These are phyloP conservation scores for Primulina huaijiensis DNA, from an alignment of 257 asterid genomes.

Conservation along the genomic window DNA sequence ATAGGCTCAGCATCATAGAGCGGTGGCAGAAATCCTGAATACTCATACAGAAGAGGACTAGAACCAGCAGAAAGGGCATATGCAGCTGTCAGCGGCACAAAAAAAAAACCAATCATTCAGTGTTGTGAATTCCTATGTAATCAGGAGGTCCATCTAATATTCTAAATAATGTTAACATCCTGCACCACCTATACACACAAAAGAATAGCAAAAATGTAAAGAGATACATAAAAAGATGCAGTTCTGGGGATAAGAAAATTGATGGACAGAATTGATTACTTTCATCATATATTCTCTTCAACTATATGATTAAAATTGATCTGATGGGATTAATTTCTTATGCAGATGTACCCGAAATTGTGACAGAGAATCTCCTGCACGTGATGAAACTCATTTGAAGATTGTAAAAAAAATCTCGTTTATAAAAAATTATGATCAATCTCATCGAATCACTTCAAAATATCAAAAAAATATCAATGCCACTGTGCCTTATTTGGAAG, in stretches of 20 bases:
- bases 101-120: constrained; percentile 65
- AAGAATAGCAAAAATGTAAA: constrained; percentile 13
- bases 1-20: constrained; percentile 42
- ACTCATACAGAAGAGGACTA: constrained; percentile 49
- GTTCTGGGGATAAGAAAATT: not conserved
- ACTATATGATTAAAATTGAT: too few species aligned
- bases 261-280: too few species aligned
- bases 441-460: not conserved
- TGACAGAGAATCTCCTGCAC: constrained; percentile 19
- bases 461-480: constrained; percentile 21
- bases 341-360: constrained; percentile 16
- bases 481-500: constrained; percentile 24
- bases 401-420: not conserved
- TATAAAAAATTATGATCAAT: not conserved
- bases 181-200: constrained; percentile 9
- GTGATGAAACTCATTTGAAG: constrained; percentile 17
- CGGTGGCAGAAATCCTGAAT: constrained; percentile 34
- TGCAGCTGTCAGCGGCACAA: constrained; percentile 54
- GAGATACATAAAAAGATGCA: not conserved
- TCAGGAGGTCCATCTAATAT: constrained; percentile 21
- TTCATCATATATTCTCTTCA: constrained; percentile 16
- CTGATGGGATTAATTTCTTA: constrained; percentile 6
- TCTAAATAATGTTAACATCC: constrained; percentile 21
- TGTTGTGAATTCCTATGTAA: constrained; percentile 49
- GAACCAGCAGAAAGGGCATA: constrained; percentile 79